Evolutionary conservation across 345 rosid genomes (phyloP).

Genomic region (Gossypium stocksii): DNA sequence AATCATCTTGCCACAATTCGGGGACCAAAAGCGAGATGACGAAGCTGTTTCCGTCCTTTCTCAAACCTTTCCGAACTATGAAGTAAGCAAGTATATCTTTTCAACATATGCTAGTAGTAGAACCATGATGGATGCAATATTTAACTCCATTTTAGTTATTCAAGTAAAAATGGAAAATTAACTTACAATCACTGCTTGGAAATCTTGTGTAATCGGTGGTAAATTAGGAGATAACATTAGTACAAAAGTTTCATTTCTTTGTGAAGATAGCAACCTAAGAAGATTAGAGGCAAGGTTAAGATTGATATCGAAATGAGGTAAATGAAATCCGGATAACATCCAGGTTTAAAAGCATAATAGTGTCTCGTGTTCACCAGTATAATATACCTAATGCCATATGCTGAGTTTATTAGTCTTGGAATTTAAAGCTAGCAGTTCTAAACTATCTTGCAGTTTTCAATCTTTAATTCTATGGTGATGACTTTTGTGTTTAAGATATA

Average conservation of each 20-base stretch:
- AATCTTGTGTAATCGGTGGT: not conserved
- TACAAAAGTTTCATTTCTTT: not conserved
- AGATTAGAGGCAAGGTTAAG: not conserved
- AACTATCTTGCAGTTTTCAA: too few relatives aligned
- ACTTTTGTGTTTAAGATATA: too few relatives aligned
- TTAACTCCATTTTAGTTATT: conserved; percentile 1
- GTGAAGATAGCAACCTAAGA: not conserved
- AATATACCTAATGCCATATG: not conserved
- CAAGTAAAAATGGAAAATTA: not conserved
- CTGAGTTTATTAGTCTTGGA: not conserved
- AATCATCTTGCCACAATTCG: conserved; percentile 54
- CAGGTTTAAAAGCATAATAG: not conserved
- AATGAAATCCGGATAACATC: not conserved
- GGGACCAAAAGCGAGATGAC: conserved; percentile 70
- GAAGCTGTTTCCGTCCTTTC: conserved; percentile 78
- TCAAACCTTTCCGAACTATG: conserved; percentile 55
- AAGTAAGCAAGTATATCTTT: conserved; percentile 35
- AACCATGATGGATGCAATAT: not conserved
- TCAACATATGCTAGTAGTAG: not conserved
- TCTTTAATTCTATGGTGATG: too few relatives aligned
- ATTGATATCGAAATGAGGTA: not conserved
- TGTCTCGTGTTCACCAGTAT: not conserved
- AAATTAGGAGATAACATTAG: not conserved
- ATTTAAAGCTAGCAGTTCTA: too few relatives aligned
- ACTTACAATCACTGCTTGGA: not conserved